Evolutionary conservation across 306 rosid species (phyloP).

Genomic region (Senna siamea): DNA sequence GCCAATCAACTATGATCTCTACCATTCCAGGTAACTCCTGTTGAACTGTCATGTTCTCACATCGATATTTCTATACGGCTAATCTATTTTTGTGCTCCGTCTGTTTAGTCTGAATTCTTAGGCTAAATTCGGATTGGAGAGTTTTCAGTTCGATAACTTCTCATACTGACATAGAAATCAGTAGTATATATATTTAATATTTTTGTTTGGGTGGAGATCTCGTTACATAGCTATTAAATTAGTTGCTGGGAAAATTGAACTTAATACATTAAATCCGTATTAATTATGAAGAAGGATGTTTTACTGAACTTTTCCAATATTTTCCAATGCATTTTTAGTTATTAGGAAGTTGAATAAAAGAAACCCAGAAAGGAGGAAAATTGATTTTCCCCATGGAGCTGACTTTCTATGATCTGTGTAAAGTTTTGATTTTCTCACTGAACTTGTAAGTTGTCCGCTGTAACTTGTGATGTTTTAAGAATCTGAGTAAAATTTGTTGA

Average conservation of each 20-base stretch:
- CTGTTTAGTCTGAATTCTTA: background rate
- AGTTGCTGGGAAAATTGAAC: background rate
- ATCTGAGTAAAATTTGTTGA: background rate
- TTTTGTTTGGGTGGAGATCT: conserved; percentile 15
- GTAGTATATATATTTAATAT: background rate
- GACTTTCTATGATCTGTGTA: conserved; percentile 9
- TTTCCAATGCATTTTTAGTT: background rate
- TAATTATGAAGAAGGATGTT: background rate
- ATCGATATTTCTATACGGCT: background rate
- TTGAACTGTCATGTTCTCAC: background rate
- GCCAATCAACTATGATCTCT: conserved; percentile 79
- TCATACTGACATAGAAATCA: background rate
- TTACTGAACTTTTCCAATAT: background rate
- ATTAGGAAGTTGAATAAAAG: background rate
- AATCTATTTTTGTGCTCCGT: conserved; percentile 9
- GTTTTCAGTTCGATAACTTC: conserved; percentile 7
- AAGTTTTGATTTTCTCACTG: conserved; percentile 2
- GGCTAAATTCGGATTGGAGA: background rate
- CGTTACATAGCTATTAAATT: background rate
- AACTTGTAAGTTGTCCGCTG: background rate
- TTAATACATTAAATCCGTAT: conserved; percentile 18
- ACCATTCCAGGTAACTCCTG: conserved; percentile 72
- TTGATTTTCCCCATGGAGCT: background rate
- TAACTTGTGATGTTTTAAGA: background rate
- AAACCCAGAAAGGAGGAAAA: background rate